Evolutionary conservation across 192 early-diverging fungal species (phyloP).

Genomic region (Umbelopsis vinacea): DNA sequence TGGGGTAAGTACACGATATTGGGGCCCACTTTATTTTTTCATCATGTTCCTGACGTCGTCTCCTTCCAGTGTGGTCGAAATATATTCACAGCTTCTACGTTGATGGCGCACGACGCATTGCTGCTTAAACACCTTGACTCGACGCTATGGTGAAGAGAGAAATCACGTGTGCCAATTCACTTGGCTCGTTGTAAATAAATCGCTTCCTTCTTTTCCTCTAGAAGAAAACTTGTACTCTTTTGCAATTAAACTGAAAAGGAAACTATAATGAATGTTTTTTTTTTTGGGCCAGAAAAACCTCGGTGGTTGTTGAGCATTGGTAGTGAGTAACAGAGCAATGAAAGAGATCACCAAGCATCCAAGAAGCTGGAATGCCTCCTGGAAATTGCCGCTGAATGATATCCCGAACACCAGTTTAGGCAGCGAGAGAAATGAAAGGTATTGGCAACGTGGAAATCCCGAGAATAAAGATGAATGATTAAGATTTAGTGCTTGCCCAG

Average conservation of each 20-base stretch:
- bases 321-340: too few species aligned
- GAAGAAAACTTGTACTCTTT: neutral
- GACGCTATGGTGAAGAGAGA: neutral
- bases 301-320: too few species aligned
- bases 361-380: too few species aligned
- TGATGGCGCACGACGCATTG: conserved; percentile 9
- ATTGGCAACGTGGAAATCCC: too few species aligned
- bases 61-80: conserved; percentile 11
- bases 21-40: neutral
- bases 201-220: neutral
- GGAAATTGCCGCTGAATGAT: too few species aligned
- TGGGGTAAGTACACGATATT: conserved; percentile 43
- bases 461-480: neutral
- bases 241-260: too few species aligned
- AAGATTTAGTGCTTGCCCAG: neutral
- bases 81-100: conserved; percentile 14
- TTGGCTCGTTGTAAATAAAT: conserved; percentile 15
- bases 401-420: too few species aligned
- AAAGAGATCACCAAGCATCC: too few species aligned
- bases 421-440: too few species aligned
- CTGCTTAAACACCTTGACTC: neutral
- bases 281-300: too few species aligned
- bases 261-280: too few species aligned
- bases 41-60: neutral
- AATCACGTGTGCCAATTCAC: neutral